Evolutionary conservation across 371 early-diverging fungal species (phyloP), one percentile per base, ranked within the genome.

Genomic region (Rhizopus arrhizus): DNA sequence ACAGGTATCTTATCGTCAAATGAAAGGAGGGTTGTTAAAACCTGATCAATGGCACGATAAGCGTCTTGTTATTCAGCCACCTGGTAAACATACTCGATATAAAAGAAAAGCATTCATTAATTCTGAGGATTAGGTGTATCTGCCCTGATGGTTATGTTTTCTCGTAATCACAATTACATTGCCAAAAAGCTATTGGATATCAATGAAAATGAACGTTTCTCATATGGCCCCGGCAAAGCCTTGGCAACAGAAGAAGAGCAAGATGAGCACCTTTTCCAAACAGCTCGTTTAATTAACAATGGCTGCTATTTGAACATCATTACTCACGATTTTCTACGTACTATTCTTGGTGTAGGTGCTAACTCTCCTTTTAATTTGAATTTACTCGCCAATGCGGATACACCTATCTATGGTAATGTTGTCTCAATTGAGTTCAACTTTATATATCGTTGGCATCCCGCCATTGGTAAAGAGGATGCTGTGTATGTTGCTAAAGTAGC

Each of bases 121-220:
- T 22, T 22, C 1, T 33, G 22, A 1, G 22, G 22, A 22, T 22
- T 22, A 66, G 80, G 80, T 47, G 80, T 80, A 10, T 70, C 62
- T 12, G 65, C 70, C 33, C 43, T 84, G 13, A 40, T 82, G 41
- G 72, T 81, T 8, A 13, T 84, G 5, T 84, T 84, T 54, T 77
- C 79, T 3, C 70, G 84, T 28, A 84, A 84, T 53, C 84, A 84
- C 58, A 84, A 82, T 36, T 77, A 69, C 57, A 82, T 84, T 63
- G 82, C 82, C 10, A 58, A 75, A 43, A 62, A 60, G 16, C 62
- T 84, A 7, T 31, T 79, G n/a, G 77, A 75, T 45, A 68, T 61
- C n/a, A 80, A 80, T 58, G 77, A 79, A 64, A 68, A 70, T 16
- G 70, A 55, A 0, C 68, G 69, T 3, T 82, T 81, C 53, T 75